phyloP scores from a whole-genome alignment of 2,329 filamentous ascomycete genomes.

The Elsinoe arachidis region DNA sequence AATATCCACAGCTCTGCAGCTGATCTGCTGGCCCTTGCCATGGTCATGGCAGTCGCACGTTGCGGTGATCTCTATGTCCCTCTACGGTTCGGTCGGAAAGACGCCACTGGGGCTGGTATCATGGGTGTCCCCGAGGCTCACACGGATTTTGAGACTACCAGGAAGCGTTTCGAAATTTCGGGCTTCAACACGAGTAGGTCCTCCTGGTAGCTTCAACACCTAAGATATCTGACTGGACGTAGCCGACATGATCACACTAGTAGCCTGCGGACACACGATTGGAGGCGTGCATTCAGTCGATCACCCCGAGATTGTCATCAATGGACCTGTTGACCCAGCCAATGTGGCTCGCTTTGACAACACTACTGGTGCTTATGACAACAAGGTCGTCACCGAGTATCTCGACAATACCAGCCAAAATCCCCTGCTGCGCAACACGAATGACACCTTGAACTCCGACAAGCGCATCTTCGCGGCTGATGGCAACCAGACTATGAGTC shows the following conservation, averaged over 20 bases:
- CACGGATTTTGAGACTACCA: slow-evolving; percentile 25
- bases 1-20: slow-evolving; percentile 22
- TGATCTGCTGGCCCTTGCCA: slow-evolving; percentile 27
- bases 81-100: slow-evolving; percentile 26
- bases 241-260: slow-evolving; percentile 22
- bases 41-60: slow-evolving; percentile 24
- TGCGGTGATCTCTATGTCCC: slow-evolving; percentile 27
- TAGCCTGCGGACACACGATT: slow-evolving; percentile 30
- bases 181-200: slow-evolving; percentile 19
- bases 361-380: slow-evolving; percentile 23
- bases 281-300: slow-evolving; percentile 28
- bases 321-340: slow-evolving; percentile 17
- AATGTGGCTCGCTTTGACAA: slow-evolving; percentile 24
- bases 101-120: slow-evolving; percentile 22
- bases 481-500: slow-evolving; percentile 26
- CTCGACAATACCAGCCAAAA: slow-evolving; percentile 24
- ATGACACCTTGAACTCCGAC: slow-evolving; percentile 27
- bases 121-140: slow-evolving; percentile 28
- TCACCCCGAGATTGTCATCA: slow-evolving; percentile 26
- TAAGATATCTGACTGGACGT: slow-evolving; percentile 14
- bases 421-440: slow-evolving; percentile 22
- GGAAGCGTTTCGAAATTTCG: slow-evolving; percentile 24
- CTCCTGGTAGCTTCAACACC: background rate
- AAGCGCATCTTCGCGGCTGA: slow-evolving; percentile 27
- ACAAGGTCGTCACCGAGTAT: slow-evolving; percentile 27